phyloP scores from a whole-genome alignment of 148 eudicot species.

The Mesembryanthemum crystallinum region DNA sequence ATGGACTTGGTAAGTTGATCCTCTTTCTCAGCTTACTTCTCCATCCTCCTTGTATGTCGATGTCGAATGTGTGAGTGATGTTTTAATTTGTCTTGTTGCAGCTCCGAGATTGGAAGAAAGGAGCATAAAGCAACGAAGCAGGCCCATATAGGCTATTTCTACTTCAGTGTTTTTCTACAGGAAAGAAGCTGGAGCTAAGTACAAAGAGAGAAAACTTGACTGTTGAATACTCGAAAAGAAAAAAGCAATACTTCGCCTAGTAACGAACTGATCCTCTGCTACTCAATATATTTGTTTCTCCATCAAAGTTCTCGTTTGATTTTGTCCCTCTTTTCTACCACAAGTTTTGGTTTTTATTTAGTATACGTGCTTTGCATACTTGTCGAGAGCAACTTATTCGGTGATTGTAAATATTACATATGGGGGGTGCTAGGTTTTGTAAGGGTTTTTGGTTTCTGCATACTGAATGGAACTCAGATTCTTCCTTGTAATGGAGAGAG shows the following conservation, averaged over 20 bases:
- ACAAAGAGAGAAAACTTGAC: conserved; percentile 19
- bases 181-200: conserved; percentile 24
- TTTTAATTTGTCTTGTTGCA: conserved; percentile 25
- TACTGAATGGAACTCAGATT: conserved; percentile 23
- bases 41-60: not conserved
- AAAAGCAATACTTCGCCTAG: conserved; percentile 17
- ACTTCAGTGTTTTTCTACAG: not conserved
- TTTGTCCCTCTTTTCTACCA: conserved; percentile 19
- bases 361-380: conserved; percentile 30
- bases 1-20: conserved; percentile 63
- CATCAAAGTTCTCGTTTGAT: conserved; percentile 29
- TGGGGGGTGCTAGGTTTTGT: conserved; percentile 35
- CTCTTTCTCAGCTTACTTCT: not conserved
- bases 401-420: conserved; percentile 39
- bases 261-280: conserved; percentile 21
- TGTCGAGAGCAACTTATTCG: conserved; percentile 18
- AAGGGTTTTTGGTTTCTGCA: conserved; percentile 30
- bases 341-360: conserved; percentile 27
- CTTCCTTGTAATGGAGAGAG: conserved; percentile 31
- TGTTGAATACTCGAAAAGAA: conserved; percentile 14
- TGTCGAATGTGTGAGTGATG: not conserved
- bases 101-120: conserved; percentile 52
- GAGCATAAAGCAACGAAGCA: conserved; percentile 39
- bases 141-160: conserved; percentile 33
- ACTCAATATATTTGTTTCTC: conserved; percentile 14